Evolutionary conservation across 345 rosid species (phyloP), one percentile per base, ranked within the genome.

Genomic region (Eucalyptus leucophloia): DNA sequence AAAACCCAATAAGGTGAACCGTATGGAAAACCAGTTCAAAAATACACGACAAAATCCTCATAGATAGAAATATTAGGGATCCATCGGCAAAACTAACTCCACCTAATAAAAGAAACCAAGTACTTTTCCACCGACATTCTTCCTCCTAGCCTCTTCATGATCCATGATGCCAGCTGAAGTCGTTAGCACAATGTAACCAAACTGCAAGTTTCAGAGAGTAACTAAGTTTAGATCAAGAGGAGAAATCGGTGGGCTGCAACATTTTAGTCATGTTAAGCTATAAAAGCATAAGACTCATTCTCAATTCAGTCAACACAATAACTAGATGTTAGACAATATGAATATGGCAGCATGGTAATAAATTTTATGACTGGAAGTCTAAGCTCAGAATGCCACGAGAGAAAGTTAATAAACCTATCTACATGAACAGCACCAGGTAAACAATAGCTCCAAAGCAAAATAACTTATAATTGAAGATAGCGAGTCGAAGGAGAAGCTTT

Each of bases 111-210:
- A 93, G 93, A 93, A 93, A 62, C 95, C 95, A 53, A 93, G 93
- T 86, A 93, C 94, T 91, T 93, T 93, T 87, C 95, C 95, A 67
- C 95, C 95, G 12, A 92, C 95, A 50, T 93, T 93, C 93, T 93
- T 93, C 86, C 95, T 93, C 89, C 95, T 90, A 3, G 95, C 95
- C 91, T 93, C 95, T 87, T 93, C 95, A 86, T 93, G 95, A 90
- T 93, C 95, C 95, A 93, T 93, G 80, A 93, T 93, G 45, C 95
- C 95, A 58, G 95, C 93, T 62, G 95, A 93, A 42, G 95, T 93
- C 47, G 95, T 93, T 92, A 93, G 77, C 87, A 93, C 95, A 49
- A 93, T 93, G 87, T 91, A 93, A 47, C 95, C 95, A 89, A 93
- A 93, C 95, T 93, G 88, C 93, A 91, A 65, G 47, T 83, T 54